A percentile compares a stretch with the other conserved stretches of the same genome.
phyloP scores from a whole-genome alignment of 345 rosid species.

The Eucalyptus microcorys region DNA sequence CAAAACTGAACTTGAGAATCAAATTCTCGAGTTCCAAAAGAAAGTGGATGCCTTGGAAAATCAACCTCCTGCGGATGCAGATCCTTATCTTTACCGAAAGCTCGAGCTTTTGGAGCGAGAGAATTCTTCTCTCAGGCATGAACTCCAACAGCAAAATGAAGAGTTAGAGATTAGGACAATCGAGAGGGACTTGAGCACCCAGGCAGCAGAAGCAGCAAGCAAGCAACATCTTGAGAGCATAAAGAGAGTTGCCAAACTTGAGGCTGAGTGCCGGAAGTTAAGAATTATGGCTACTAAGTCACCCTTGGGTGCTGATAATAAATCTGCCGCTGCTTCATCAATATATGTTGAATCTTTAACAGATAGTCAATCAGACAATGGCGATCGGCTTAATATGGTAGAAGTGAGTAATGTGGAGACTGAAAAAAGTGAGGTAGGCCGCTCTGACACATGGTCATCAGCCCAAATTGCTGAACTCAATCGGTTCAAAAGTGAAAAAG shows the following conservation, averaged over 20 bases:
- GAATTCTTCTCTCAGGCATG: conserved; percentile 43
- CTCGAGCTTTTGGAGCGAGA: conserved; percentile 49
- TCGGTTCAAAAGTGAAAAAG: conserved; percentile 38
- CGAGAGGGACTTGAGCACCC: conserved; percentile 75
- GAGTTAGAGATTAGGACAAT: conserved; percentile 71
- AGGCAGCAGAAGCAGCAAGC: conserved; percentile 89
- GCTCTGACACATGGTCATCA: conserved; percentile 48
- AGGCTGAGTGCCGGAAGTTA: conserved; percentile 79
- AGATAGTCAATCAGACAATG: conserved; percentile 64
- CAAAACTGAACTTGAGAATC: conserved; percentile 38
- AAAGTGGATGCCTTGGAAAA: conserved; percentile 10
- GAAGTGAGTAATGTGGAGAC: conserved; percentile 21
- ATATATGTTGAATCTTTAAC: conserved; percentile 36
- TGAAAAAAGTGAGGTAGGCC: conserved; percentile 7
- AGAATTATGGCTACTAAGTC: conserved; percentile 28
- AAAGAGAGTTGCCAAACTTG: conserved; percentile 85
- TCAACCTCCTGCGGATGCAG: background rate
- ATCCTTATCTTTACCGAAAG: conserved; percentile 24
- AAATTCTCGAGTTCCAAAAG: conserved; percentile 31
- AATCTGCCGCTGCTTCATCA: conserved; percentile 34
- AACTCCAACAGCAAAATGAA: conserved; percentile 49
- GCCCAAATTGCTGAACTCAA: conserved; percentile 30
- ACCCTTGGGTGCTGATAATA: conserved; percentile 24
- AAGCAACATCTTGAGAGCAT: conserved; percentile 79
- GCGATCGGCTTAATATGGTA: conserved; percentile 36